These are phyloP conservation scores for Evansstolkia leycettana DNA, from an alignment of 495 filamentous ascomycete genomes.

Conservation along the genomic window DNA sequence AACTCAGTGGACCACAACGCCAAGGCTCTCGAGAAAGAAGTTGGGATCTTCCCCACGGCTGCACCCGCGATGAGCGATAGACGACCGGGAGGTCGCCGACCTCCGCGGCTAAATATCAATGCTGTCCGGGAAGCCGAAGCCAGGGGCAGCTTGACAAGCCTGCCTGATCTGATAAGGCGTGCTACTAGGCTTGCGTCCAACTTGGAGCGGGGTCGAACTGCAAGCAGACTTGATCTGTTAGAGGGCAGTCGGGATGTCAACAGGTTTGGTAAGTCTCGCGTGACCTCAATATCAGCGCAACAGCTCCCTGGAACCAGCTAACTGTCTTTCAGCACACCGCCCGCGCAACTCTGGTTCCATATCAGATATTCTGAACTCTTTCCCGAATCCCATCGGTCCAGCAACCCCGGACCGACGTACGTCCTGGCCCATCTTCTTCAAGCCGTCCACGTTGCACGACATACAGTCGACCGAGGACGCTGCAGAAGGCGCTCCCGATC, in stretches of 20 bases:
- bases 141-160: slow-evolving; percentile 77
- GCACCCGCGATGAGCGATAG: slow-evolving; percentile 32
- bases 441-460: slow-evolving; percentile 23
- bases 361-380: slow-evolving; percentile 83
- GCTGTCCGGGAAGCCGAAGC: slow-evolving; percentile 67
- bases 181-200: slow-evolving; percentile 81
- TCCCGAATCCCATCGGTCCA: slow-evolving; percentile 62
- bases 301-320: background rate
- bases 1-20: background rate
- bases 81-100: slow-evolving; percentile 40
- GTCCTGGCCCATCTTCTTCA: slow-evolving; percentile 32
- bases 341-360: slow-evolving; percentile 49
- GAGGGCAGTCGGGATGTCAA: slow-evolving; percentile 17
- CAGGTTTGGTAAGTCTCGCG: slow-evolving; percentile 17
- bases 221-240: slow-evolving; percentile 47
- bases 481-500: slow-evolving; percentile 6
- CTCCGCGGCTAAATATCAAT: slow-evolving; percentile 66
- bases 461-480: slow-evolving; percentile 15
- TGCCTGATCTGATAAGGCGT: slow-evolving; percentile 80
- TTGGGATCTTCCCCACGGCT: slow-evolving; percentile 21
- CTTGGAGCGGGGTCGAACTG: slow-evolving; percentile 77
- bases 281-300: slow-evolving; percentile 1
- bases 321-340: slow-evolving; percentile 11
- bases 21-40: slow-evolving; percentile 15
- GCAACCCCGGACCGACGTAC: slow-evolving; percentile 35